Evolutionary conservation across 176 grass and related monocot species (phyloP).

Genomic region (Leersia perrieri): DNA sequence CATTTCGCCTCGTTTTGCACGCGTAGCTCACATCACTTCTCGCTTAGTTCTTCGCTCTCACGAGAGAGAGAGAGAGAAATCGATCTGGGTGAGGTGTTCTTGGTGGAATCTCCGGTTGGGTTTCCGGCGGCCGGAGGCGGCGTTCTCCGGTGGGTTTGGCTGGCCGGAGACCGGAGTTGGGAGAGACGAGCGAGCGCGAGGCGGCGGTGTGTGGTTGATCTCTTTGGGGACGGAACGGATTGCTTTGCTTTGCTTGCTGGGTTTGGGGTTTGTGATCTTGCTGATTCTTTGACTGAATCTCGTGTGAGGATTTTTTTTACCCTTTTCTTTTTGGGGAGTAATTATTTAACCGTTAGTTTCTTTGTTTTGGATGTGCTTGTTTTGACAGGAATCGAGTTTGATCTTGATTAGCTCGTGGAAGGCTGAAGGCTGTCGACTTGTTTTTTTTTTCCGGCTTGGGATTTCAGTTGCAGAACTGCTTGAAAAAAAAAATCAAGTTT

Average conservation of each 20-base stretch:
- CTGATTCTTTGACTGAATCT: neutral
- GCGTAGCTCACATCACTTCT: neutral
- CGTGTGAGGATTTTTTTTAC: neutral
- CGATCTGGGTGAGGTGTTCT: neutral
- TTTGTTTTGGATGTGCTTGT: neutral
- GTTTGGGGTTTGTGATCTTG: neutral
- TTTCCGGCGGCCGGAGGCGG: neutral
- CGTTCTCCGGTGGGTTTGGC: neutral
- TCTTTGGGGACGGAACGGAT: neutral
- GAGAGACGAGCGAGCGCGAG: neutral
- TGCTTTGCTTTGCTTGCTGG: neutral
- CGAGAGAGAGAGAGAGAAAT: neutral
- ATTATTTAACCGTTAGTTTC: neutral
- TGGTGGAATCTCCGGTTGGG: neutral
- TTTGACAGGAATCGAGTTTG: neutral
- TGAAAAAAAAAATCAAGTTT: too few relatives aligned
- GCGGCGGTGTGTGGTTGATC: neutral
- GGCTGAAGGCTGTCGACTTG: neutral
- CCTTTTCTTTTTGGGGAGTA: neutral
- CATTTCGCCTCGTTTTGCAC: neutral
- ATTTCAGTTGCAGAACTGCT: neutral
- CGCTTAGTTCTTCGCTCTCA: neutral
- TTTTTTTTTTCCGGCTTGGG: neutral
- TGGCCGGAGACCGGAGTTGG: neutral
- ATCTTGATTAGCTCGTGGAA: neutral